Evolutionary conservation across 441 rosid genomes (phyloP).

Genomic region (Populus tomentosa): DNA sequence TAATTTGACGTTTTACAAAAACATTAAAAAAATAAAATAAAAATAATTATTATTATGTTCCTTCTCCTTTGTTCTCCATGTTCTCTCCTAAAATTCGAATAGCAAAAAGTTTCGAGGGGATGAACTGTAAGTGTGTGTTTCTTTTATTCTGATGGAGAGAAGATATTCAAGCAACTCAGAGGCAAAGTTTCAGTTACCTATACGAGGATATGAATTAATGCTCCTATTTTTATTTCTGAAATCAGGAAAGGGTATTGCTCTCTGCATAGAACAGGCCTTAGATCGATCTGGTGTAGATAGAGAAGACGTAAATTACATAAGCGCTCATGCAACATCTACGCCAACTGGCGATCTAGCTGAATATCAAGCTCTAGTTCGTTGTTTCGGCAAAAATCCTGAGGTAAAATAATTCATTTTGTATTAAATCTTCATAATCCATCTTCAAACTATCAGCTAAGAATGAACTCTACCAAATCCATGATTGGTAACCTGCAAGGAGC

Average conservation of each 20-base stretch:
- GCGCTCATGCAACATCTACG: conserved; percentile 84
- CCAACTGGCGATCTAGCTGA: conserved; percentile 71
- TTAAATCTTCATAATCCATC: too few relatives aligned
- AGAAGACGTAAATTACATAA: conserved; percentile 67
- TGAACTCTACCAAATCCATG: conserved; percentile 36
- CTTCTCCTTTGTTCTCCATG: too few relatives aligned
- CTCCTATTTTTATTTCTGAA: conserved; percentile 5
- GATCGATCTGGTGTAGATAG: conserved; percentile 52
- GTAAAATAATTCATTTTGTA: conserved; percentile 18
- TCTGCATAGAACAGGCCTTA: conserved; percentile 70
- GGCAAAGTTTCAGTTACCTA: too few relatives aligned
- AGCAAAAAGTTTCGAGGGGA: too few relatives aligned
- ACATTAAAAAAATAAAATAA: too few relatives aligned
- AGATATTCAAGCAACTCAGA: too few relatives aligned
- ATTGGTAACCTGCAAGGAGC: conserved; percentile 39
- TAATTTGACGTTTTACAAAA: too few relatives aligned
- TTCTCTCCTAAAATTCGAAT: too few relatives aligned
- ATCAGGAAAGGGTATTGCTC: conserved; percentile 58
- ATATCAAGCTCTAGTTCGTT: conserved; percentile 53
- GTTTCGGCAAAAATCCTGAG: conserved; percentile 68
- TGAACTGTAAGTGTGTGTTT: too few relatives aligned
- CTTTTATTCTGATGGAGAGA: too few relatives aligned
- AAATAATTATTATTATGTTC: too few relatives aligned
- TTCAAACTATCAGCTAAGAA: conserved; percentile 18
- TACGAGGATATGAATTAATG: background rate